Evolutionary conservation across 78 protist genomes (phyloP).

Genomic region (Dictyostelium brefeldianum): DNA sequence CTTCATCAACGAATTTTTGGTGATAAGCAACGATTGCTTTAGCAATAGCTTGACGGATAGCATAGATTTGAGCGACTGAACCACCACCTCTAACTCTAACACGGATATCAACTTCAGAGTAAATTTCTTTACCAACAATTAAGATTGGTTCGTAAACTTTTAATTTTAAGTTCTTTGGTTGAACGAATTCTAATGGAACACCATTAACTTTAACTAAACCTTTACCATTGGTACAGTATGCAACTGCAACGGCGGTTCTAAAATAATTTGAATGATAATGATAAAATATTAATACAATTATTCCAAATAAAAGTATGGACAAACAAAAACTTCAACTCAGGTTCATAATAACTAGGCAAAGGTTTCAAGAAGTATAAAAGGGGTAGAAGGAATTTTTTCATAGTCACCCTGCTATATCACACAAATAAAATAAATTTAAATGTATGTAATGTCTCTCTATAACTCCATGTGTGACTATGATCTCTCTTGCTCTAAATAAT

Average conservation of each 20-base stretch:
- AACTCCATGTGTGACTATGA: too few relatives aligned
- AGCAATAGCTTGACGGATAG: slow-evolving; percentile 99
- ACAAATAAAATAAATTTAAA: too few relatives aligned
- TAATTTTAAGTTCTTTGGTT: slow-evolving; percentile 96
- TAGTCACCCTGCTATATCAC: too few relatives aligned
- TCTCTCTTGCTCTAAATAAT: too few relatives aligned
- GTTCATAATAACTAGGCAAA: background rate
- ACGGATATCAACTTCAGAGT: slow-evolving; percentile 97
- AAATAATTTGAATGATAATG: slow-evolving; percentile 65
- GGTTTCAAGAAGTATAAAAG: background rate
- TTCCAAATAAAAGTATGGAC: slow-evolving; percentile 4
- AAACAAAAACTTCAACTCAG: background rate
- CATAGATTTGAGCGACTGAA: slow-evolving; percentile 96
- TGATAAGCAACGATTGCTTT: slow-evolving; percentile 98
- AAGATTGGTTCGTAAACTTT: slow-evolving; percentile 99
- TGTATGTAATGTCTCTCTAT: too few relatives aligned
- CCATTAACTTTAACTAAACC: slow-evolving; percentile 99
- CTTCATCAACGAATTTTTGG: slow-evolving; percentile 99
- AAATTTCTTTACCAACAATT: slow-evolving; percentile 95
- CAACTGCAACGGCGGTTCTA: slow-evolving; percentile 99
- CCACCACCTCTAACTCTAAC: slow-evolving; percentile 99
- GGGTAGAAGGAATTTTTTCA: background rate
- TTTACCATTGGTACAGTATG: slow-evolving; percentile 94
- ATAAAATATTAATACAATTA: background rate
- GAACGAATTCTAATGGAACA: slow-evolving; percentile 94